Percentiles rank a stretch among this genome's conserved stretches.
phyloP scores from a whole-genome alignment of 305 asterid species.

The Caryopteris hybrid region DNA sequence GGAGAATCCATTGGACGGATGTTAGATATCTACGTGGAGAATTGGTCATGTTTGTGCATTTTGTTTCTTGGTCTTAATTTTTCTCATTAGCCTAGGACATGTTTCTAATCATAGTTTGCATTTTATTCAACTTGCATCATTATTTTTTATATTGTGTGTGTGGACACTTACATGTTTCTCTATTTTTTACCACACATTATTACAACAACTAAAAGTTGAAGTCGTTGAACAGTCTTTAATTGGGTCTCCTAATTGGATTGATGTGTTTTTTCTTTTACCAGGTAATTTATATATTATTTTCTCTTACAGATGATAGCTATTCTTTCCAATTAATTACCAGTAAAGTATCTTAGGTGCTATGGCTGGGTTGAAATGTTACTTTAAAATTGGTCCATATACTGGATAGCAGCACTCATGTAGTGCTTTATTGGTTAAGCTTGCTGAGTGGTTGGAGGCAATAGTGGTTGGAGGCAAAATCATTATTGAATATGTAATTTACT shows the following conservation, averaged over 20 bases:
- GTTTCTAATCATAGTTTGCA: slow-evolving; percentile 11
- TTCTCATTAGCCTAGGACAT: slow-evolving; percentile 6
- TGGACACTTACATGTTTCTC: slow-evolving; percentile 5
- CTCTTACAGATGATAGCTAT: neutral
- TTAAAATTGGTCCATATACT: slow-evolving; percentile 8
- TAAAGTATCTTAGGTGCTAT: slow-evolving; percentile 10
- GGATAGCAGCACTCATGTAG: neutral
- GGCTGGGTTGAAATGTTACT: slow-evolving; percentile 1
- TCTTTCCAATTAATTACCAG: slow-evolving; percentile 2
- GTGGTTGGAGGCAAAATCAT: neutral
- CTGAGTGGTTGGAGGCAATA: neutral
- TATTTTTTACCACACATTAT: slow-evolving; percentile 11
- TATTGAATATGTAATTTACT: neutral
- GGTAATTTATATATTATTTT: neutral
- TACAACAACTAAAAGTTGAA: neutral
- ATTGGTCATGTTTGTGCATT: neutral
- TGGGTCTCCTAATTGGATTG: slow-evolving; percentile 2
- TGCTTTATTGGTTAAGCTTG: slow-evolving; percentile 13
- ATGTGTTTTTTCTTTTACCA: neutral
- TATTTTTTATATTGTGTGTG: slow-evolving; percentile 1
- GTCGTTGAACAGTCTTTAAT: slow-evolving; percentile 10
- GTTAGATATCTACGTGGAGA: neutral
- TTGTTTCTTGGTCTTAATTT: slow-evolving; percentile 9
- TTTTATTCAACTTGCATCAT: slow-evolving; percentile 6
- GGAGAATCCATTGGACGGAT: neutral